Evolutionary conservation across 2,329 filamentous ascomycete genomes (phyloP).

Genomic region (Neurospora sp.): DNA sequence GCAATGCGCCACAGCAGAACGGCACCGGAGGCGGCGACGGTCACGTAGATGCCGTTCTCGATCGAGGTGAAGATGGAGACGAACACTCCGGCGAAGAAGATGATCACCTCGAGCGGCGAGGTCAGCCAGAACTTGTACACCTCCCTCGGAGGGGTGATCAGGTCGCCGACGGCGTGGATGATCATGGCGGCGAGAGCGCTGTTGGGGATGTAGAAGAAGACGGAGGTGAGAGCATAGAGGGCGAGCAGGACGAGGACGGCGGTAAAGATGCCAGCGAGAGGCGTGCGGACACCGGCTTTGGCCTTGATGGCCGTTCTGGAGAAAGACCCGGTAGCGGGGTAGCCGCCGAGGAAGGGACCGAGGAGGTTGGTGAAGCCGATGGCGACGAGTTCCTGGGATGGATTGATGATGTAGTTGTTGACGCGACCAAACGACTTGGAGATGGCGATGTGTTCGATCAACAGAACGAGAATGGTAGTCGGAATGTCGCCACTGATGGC

Average conservation of each 20-base stretch:
- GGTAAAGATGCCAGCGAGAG: conserved; percentile 69
- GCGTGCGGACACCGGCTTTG: conserved; percentile 72
- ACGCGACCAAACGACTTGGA: conserved; percentile 96
- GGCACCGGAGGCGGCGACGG: conserved; percentile 31
- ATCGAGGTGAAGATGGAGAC: conserved; percentile 39
- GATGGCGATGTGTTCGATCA: conserved; percentile 97
- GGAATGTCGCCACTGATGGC: conserved; percentile 66
- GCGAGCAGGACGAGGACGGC: conserved; percentile 66
- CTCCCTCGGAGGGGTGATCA: conserved; percentile 63
- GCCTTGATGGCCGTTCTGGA: conserved; percentile 71
- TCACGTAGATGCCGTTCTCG: conserved; percentile 40
- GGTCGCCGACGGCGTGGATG: conserved; percentile 71
- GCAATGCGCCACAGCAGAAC: conserved; percentile 36
- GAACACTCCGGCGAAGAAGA: conserved; percentile 66
- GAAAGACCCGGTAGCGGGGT: conserved; percentile 73
- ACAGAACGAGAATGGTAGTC: conserved; percentile 76
- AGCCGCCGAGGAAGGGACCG: conserved; percentile 84
- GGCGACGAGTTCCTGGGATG: conserved; percentile 91
- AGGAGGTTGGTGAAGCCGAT: conserved; percentile 88
- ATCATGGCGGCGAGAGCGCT: conserved; percentile 65
- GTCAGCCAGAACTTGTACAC: conserved; percentile 72
- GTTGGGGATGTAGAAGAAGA: conserved; percentile 75
- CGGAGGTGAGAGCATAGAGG: conserved; percentile 64
- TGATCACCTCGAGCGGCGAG: conserved; percentile 61
- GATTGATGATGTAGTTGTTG: conserved; percentile 95